phyloP scores from a whole-genome alignment of 2,329 filamentous ascomycete species.

The Venturia effusa region DNA sequence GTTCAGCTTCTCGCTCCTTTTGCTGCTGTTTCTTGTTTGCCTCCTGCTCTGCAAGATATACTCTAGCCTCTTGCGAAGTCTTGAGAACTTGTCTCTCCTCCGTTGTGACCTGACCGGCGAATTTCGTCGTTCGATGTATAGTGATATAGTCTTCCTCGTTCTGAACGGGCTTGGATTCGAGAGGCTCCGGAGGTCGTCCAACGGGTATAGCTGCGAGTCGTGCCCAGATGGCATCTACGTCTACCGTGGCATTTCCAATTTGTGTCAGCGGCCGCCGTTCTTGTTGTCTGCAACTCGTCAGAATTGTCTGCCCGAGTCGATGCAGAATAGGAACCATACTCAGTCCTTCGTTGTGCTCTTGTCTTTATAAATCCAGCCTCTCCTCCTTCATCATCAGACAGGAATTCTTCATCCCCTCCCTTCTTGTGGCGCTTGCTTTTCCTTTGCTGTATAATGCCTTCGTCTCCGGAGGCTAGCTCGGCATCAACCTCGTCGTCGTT shows the following conservation, averaged over 20 bases:
- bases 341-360: constrained; percentile 55
- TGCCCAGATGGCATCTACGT: constrained; percentile 62
- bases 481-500: constrained; percentile 16
- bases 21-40: constrained; percentile 11
- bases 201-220: constrained; percentile 46
- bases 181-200: constrained; percentile 20
- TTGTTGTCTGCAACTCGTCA: constrained; percentile 35
- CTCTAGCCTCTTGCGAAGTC: constrained; percentile 43
- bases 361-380: constrained; percentile 59
- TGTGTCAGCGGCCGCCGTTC: constrained; percentile 44
- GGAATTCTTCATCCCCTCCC: constrained; percentile 15
- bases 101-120: constrained; percentile 60
- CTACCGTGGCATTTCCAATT: constrained; percentile 53
- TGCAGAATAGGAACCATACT: constrained; percentile 35
- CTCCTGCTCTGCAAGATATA: constrained; percentile 35
- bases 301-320: neutral
- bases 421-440: constrained; percentile 33
- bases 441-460: constrained; percentile 54
- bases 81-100: constrained; percentile 59
- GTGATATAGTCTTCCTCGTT: constrained; percentile 37
- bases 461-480: constrained; percentile 51
- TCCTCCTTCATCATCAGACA: constrained; percentile 34
- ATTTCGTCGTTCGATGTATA: constrained; percentile 64
- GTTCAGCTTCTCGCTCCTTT: constrained; percentile 11
- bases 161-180: constrained; percentile 12